Percentiles rank a stretch among this genome's conserved stretches.
Evolutionary conservation across 805 yeast species (phyloP).

Genomic region (Sungouiozyma ichnusensis): DNA sequence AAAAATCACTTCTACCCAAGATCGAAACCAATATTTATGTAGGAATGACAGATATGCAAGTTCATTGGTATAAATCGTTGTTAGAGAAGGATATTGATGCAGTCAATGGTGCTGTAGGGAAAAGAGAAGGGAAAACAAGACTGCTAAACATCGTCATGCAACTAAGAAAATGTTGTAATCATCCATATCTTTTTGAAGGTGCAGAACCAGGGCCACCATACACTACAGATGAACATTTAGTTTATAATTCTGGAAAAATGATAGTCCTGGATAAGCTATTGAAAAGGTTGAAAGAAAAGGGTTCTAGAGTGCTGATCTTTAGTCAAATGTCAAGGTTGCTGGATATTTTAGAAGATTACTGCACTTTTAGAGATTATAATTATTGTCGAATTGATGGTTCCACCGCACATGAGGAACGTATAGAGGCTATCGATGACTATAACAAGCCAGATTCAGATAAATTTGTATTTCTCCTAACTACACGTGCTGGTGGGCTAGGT

Average conservation of each 20-base stretch:
- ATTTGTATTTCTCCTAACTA: constrained; percentile 75
- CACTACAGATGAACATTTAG: constrained; percentile 88
- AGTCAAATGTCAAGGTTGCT: constrained; percentile 88
- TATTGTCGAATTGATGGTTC: constrained; percentile 92
- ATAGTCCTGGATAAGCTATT: constrained; percentile 74
- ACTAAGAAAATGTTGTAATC: constrained; percentile 89
- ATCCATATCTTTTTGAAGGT: constrained; percentile 92
- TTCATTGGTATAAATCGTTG: constrained; percentile 79
- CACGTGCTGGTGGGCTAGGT: constrained; percentile 96
- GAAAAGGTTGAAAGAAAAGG: constrained; percentile 57
- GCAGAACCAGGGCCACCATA: constrained; percentile 98
- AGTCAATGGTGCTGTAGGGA: constrained; percentile 91
- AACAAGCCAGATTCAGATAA: constrained; percentile 72
- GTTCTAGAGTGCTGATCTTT: constrained; percentile 83
- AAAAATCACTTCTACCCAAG: constrained; percentile 80
- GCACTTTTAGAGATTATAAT: constrained; percentile 69
- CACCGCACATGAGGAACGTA: constrained; percentile 86
- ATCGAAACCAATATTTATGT: constrained; percentile 82
- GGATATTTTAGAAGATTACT: constrained; percentile 87
- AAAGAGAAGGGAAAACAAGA: constrained; percentile 85
- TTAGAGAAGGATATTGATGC: constrained; percentile 92
- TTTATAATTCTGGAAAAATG: constrained; percentile 86
- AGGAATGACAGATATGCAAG: constrained; percentile 94
- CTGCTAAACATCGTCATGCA: constrained; percentile 93
- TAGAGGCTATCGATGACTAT: constrained; percentile 84